Evolutionary conservation across 768 basidiomycete genomes (phyloP).

Genomic region (Lactarius tabidus): DNA sequence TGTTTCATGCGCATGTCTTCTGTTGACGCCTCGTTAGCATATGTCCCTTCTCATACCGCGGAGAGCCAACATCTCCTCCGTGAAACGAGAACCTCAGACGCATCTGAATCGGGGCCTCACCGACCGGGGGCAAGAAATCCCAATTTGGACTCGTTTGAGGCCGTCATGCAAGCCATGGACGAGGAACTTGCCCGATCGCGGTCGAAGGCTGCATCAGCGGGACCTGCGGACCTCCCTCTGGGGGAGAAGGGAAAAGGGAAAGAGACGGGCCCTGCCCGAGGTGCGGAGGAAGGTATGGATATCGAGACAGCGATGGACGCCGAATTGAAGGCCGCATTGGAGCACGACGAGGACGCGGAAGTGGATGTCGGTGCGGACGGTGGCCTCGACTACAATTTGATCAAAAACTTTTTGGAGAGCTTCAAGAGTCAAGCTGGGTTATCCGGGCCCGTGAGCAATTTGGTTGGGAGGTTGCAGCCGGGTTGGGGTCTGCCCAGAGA

Average conservation of each 20-base stretch:
- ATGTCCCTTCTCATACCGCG: slow-evolving; percentile 27
- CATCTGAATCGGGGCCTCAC: slow-evolving; percentile 6
- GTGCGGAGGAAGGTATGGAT: slow-evolving; percentile 52
- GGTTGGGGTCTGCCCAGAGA: slow-evolving; percentile 75
- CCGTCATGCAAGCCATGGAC: slow-evolving; percentile 96
- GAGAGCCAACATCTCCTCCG: slow-evolving; percentile 7
- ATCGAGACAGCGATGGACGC: slow-evolving; percentile 88
- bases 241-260: slow-evolving; percentile 46
- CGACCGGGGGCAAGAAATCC: slow-evolving; percentile 47
- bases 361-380: slow-evolving; percentile 43
- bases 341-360: slow-evolving; percentile 53
- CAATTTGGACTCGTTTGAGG: slow-evolving; percentile 87
- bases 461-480: slow-evolving; percentile 79
- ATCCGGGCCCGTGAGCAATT: slow-evolving; percentile 86
- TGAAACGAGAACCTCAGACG: background rate
- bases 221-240: slow-evolving; percentile 5
- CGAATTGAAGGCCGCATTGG: slow-evolving; percentile 67
- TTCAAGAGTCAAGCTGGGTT: slow-evolving; percentile 89
- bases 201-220: slow-evolving; percentile 25
- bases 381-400: slow-evolving; percentile 81
- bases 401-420: slow-evolving; percentile 96
- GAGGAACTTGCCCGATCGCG: slow-evolving; percentile 59
- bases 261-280: slow-evolving; percentile 35
- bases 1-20: background rate
- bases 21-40: slow-evolving; percentile 23